Percentiles rank a stretch among this genome's conserved stretches.
Conservation (phyloP, 1,284 basidiomycete species). For the Tausonia pullulans region DNA sequence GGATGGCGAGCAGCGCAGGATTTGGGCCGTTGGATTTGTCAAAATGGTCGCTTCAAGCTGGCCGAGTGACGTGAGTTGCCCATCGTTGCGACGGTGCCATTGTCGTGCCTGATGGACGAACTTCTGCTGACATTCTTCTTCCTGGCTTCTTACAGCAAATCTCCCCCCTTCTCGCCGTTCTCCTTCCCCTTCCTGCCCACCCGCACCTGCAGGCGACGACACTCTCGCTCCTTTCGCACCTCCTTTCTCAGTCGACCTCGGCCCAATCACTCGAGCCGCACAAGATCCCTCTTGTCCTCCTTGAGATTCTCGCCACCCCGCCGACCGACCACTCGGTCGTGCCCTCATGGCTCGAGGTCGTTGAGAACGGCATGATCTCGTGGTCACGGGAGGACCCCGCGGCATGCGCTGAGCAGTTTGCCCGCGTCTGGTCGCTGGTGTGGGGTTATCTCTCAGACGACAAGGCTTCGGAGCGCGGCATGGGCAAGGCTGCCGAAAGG, state of each 20-base stretch:
- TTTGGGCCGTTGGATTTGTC: slow-evolving; percentile 67
- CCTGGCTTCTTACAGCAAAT: slow-evolving; percentile 70
- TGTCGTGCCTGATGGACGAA: background rate
- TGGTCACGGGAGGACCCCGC: slow-evolving; percentile 42
- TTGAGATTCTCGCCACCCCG: slow-evolving; percentile 59
- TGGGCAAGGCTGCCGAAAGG: slow-evolving; percentile 52
- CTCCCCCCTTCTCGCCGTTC: slow-evolving; percentile 64
- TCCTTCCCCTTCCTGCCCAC: slow-evolving; percentile 45
- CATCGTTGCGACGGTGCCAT: background rate
- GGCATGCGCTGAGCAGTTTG: slow-evolving; percentile 45
- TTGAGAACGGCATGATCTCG: slow-evolving; percentile 57
- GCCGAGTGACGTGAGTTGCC: slow-evolving; percentile 46
- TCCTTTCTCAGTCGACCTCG: slow-evolving; percentile 19
- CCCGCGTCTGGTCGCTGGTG: slow-evolving; percentile 59
- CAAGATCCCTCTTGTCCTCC: slow-evolving; percentile 55
- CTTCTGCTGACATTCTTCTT: slow-evolving; percentile 34
- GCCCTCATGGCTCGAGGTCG: slow-evolving; percentile 60
- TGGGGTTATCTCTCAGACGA: slow-evolving; percentile 62
- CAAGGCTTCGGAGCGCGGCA: slow-evolving; percentile 35
- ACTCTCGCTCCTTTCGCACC: slow-evolving; percentile 19
- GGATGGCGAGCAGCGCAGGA: slow-evolving; percentile 57
- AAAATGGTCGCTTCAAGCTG: slow-evolving; percentile 47
- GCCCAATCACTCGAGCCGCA: slow-evolving; percentile 20
- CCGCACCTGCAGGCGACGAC: slow-evolving; percentile 25
- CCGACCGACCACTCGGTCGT: slow-evolving; percentile 54